Evolutionary conservation across 1,284 basidiomycete genomes (phyloP).

Genomic region (Volvariella volvacea): DNA sequence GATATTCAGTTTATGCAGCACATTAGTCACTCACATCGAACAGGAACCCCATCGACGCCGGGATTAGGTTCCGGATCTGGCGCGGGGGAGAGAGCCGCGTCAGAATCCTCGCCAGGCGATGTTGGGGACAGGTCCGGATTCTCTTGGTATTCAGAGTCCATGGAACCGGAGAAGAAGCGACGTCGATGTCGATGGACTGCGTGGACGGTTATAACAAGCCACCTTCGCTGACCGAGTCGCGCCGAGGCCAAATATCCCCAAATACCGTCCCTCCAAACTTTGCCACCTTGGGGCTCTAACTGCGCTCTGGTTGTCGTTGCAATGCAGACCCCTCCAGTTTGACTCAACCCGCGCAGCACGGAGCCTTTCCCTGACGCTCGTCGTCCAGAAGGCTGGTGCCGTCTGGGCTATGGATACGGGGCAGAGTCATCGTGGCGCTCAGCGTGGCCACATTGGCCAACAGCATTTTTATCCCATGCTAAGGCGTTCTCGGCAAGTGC

Average conservation of each 20-base stretch:
- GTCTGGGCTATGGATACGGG: too few species aligned
- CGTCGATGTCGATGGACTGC: conserved; percentile 10
- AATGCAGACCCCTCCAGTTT: too few species aligned
- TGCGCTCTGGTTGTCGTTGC: too few species aligned
- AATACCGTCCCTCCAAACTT: background rate
- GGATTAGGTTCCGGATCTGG: conserved; percentile 36
- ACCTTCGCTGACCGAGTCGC: background rate
- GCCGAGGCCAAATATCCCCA: background rate
- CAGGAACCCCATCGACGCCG: conserved; percentile 39
- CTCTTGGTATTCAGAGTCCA: conserved; percentile 21
- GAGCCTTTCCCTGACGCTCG: too few species aligned
- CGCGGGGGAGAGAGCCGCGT: conserved; percentile 26
- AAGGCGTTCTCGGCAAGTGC: too few species aligned
- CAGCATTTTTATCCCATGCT: too few species aligned
- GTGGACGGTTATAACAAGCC: background rate
- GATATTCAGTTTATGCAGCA: conserved; percentile 10
- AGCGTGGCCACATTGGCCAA: too few species aligned
- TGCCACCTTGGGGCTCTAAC: too few species aligned
- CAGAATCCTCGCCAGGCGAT: conserved; percentile 39
- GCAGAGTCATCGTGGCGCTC: too few species aligned
- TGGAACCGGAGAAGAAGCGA: conserved; percentile 11
- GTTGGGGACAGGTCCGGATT: conserved; percentile 33
- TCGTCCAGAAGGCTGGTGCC: too few species aligned
- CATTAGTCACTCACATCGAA: conserved; percentile 33
- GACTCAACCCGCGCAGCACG: too few species aligned